Conservation (phyloP, 371 early-diverging fungal species). For the Mortierella sp. region DNA sequence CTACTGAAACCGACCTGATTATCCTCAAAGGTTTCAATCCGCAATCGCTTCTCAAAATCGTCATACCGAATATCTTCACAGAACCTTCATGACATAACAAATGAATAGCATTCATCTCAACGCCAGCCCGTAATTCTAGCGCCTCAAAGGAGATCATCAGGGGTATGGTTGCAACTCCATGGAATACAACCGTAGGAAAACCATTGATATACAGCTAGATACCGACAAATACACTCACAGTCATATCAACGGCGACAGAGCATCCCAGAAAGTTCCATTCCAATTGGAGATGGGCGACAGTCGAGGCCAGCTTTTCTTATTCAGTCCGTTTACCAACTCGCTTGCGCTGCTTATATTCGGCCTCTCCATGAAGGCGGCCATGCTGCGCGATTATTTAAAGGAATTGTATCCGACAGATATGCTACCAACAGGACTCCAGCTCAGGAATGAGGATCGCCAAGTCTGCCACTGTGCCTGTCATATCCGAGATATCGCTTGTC, state of each 20-base stretch:
- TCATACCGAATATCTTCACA: background rate
- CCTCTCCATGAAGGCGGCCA: slow-evolving; percentile 76
- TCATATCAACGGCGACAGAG: background rate
- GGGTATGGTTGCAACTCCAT: background rate
- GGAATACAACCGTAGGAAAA: slow-evolving; percentile 2
- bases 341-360: slow-evolving; percentile 65
- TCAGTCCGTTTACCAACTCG: slow-evolving; percentile 68
- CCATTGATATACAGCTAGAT: background rate
- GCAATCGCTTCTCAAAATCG: background rate
- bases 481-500: slow-evolving; percentile 76
- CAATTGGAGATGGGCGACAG: background rate
- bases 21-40: background rate
- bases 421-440: slow-evolving; percentile 66
- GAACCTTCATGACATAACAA: background rate
- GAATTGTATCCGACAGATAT: slow-evolving; percentile 68
- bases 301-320: slow-evolving; percentile 39
- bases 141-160: background rate
- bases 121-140: background rate
- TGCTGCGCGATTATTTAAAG: slow-evolving; percentile 74
- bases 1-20: no score
- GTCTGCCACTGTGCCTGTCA: slow-evolving; percentile 74
- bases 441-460: slow-evolving; percentile 73
- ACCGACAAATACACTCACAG: background rate
- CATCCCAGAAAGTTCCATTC: background rate
- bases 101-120: background rate